Conservation (phyloP, 1,139 yeast genomes). For the Blastobotrys apis region DNA sequence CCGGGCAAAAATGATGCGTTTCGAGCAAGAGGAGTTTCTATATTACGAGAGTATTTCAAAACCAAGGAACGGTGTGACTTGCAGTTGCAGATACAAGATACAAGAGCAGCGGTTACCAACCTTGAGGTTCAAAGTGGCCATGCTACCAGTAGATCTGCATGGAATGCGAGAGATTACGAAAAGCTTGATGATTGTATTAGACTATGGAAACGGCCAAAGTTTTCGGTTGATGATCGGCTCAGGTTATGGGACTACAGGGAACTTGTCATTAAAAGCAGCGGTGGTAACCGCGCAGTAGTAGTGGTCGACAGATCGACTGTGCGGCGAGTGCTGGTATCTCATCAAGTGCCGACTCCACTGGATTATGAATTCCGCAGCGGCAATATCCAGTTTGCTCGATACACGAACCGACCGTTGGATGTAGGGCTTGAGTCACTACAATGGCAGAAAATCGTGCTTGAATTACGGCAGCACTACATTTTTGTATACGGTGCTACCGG, state of each 20-base stretch:
- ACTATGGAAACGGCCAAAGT: constrained; percentile 11
- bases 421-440: no score
- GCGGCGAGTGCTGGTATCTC: no score
- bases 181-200: constrained; percentile 5
- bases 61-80: constrained; percentile 7
- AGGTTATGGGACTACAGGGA: constrained; percentile 21
- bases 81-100: constrained; percentile 4
- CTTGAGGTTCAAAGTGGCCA: neutral
- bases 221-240: constrained; percentile 13
- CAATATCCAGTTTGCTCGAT: no score
- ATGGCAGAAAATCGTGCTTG: no score
- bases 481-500: no score
- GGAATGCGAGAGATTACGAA: constrained; percentile 2
- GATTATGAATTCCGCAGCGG: no score
- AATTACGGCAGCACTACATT: no score
- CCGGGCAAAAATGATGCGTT: constrained; percentile 11
- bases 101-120: neutral
- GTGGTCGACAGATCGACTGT: no score
- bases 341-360: no score
- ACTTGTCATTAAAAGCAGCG: neutral
- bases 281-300: no score
- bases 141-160: neutral
- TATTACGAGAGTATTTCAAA: constrained; percentile 19
- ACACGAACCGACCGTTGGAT: no score
- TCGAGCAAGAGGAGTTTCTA: constrained; percentile 21